phyloP scores from a whole-genome alignment of 371 early-diverging fungal species.

The Phascolomyces articulosus region DNA sequence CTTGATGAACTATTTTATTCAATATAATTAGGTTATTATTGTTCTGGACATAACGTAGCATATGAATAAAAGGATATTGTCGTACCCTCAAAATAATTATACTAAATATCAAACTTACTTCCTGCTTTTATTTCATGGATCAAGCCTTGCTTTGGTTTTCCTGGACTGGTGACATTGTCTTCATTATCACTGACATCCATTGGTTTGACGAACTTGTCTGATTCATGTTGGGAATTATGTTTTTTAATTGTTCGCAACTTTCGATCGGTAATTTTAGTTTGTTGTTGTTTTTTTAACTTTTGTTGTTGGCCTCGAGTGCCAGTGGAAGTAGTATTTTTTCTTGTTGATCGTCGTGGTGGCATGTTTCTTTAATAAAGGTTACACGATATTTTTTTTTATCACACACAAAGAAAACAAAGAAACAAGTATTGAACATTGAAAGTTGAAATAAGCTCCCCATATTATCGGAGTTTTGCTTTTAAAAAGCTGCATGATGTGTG shows the following conservation, averaged over 20 bases:
- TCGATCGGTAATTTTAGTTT: neutral
- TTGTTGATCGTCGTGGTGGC: neutral
- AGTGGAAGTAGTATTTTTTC: neutral
- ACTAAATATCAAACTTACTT: neutral
- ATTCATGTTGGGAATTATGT: neutral
- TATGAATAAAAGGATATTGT: too few species aligned
- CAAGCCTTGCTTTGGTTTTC: neutral
- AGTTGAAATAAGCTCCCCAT: too few species aligned
- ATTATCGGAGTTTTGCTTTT: too few species aligned
- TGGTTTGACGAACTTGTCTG: neutral
- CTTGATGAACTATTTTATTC: conserved; percentile 38
- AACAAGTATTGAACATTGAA: too few species aligned
- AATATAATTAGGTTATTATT: neutral
- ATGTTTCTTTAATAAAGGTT: neutral
- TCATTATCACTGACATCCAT: neutral
- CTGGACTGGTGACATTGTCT: neutral
- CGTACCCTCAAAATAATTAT: too few species aligned
- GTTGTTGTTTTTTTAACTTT: too few species aligned
- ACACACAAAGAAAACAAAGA: too few species aligned
- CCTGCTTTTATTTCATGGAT: neutral
- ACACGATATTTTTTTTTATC: too few species aligned
- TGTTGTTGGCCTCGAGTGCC: neutral
- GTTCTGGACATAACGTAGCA: too few species aligned
- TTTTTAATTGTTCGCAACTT: neutral
- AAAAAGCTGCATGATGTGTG: too few species aligned